phyloP scores from a whole-genome alignment of 2,329 filamentous ascomycete genomes.

The Onygenales sp. region DNA sequence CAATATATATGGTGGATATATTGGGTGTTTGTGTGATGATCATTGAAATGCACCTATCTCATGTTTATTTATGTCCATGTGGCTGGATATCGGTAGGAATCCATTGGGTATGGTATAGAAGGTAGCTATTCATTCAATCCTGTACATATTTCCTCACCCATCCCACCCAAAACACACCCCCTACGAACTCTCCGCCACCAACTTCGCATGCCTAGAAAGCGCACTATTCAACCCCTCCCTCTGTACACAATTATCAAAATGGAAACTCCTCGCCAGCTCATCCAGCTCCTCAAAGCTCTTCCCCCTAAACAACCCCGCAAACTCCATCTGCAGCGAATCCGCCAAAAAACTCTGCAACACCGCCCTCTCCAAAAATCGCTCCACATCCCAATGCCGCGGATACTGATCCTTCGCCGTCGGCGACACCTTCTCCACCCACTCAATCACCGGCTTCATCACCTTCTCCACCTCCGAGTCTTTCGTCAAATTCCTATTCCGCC shows the following conservation, averaged over 20 bases:
- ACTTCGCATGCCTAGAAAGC: slow-evolving; percentile 34
- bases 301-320: slow-evolving; percentile 45
- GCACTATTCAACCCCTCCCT: slow-evolving; percentile 44
- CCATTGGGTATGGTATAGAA: too few species aligned
- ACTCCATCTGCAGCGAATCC: slow-evolving; percentile 44
- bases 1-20: not conserved
- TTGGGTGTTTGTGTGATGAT: too few species aligned
- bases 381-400: slow-evolving; percentile 42
- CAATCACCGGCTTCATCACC: slow-evolving; percentile 34
- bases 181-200: too few species aligned
- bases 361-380: slow-evolving; percentile 38
- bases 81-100: too few species aligned
- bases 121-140: too few species aligned
- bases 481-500: slow-evolving; percentile 19
- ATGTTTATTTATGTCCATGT: too few species aligned
- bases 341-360: slow-evolving; percentile 42
- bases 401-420: slow-evolving; percentile 35
- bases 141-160: too few species aligned
- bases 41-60: too few species aligned
- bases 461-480: slow-evolving; percentile 36
- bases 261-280: slow-evolving; percentile 44
- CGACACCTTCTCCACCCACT: slow-evolving; percentile 35
- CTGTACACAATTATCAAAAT: slow-evolving; percentile 45
- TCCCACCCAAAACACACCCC: too few species aligned
- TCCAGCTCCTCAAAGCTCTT: slow-evolving; percentile 46